phyloP scores from a whole-genome alignment of 2,329 filamentous ascomycete species.

The Aspergillus fumigatiaffinis region DNA sequence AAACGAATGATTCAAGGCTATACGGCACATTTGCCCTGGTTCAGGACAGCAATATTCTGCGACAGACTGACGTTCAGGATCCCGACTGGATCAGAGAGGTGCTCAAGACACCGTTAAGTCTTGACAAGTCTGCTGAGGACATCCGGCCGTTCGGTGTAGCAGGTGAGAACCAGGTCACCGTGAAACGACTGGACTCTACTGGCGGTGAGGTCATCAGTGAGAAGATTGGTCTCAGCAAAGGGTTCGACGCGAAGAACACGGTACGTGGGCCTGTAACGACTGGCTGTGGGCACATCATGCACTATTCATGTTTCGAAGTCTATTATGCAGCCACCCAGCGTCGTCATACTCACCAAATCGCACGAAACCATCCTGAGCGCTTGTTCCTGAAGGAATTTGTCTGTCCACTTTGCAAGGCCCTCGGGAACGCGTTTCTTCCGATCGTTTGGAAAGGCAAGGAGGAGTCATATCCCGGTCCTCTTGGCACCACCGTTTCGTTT shows the following conservation, averaged over 20 bases:
- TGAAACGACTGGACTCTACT: slow-evolving; percentile 70
- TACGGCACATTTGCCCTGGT: slow-evolving; percentile 93
- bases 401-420: slow-evolving; percentile 91
- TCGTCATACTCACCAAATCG: slow-evolving; percentile 87
- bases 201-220: slow-evolving; percentile 70
- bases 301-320: slow-evolving; percentile 89
- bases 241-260: slow-evolving; percentile 68
- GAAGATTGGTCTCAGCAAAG: slow-evolving; percentile 80
- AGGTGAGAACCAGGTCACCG: slow-evolving; percentile 73
- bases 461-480: slow-evolving; percentile 71
- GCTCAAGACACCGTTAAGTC: slow-evolving; percentile 68
- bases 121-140: slow-evolving; percentile 79
- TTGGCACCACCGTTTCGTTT: slow-evolving; percentile 61
- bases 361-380: slow-evolving; percentile 85
- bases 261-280: slow-evolving; percentile 76
- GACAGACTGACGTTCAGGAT: slow-evolving; percentile 80
- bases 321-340: slow-evolving; percentile 81
- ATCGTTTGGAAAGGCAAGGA: slow-evolving; percentile 94
- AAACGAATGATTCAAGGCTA: slow-evolving; percentile 80
- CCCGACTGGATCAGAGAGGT: slow-evolving; percentile 81
- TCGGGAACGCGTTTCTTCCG: slow-evolving; percentile 91
- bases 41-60: slow-evolving; percentile 77
- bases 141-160: slow-evolving; percentile 88
- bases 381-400: slow-evolving; percentile 81
- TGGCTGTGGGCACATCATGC: slow-evolving; percentile 97